A percentile compares a stretch with the other conserved stretches of the same genome.
Evolutionary conservation across 2,329 filamentous ascomycete genomes (phyloP).

Genomic region (Nothophoma quercina): DNA sequence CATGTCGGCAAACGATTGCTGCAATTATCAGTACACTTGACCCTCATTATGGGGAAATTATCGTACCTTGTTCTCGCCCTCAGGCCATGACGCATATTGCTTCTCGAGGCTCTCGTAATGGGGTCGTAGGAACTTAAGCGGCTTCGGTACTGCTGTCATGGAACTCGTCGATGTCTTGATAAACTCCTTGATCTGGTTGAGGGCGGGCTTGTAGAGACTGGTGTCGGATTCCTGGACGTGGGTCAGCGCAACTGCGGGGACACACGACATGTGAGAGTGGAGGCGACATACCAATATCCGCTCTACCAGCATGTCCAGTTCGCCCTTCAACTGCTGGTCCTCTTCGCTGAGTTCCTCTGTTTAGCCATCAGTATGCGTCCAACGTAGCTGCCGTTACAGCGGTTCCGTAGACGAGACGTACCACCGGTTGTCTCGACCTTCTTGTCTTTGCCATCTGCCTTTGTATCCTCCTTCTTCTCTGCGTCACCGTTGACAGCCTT

Average conservation of each 20-base stretch:
- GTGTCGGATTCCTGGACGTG: conserved; percentile 77
- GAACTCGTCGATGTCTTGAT: conserved; percentile 99
- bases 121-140: conserved; percentile 94
- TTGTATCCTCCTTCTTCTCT: conserved; percentile 64
- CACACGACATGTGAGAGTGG: conserved; percentile 9
- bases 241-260: conserved; percentile 32
- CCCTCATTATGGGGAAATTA: neutral
- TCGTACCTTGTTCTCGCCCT: conserved; percentile 79
- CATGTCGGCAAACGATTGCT: conserved; percentile 86
- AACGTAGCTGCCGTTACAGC: conserved; percentile 15
- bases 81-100: conserved; percentile 88
- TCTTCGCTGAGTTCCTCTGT: conserved; percentile 95
- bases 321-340: conserved; percentile 96
- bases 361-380: conserved; percentile 42
- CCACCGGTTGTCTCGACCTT: conserved; percentile 68
- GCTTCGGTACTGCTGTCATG: conserved; percentile 99
- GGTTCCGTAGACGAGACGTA: conserved; percentile 48
- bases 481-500: conserved; percentile 79
- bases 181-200: conserved; percentile 96
- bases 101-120: conserved; percentile 91
- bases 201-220: conserved; percentile 86
- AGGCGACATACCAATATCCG: conserved; percentile 74
- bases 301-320: conserved; percentile 98
- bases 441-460: conserved; percentile 79
- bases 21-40: conserved; percentile 23